Evolutionary conservation across 2,329 filamentous ascomycete species (phyloP).

Genomic region (Aspergillus arachidicola): DNA sequence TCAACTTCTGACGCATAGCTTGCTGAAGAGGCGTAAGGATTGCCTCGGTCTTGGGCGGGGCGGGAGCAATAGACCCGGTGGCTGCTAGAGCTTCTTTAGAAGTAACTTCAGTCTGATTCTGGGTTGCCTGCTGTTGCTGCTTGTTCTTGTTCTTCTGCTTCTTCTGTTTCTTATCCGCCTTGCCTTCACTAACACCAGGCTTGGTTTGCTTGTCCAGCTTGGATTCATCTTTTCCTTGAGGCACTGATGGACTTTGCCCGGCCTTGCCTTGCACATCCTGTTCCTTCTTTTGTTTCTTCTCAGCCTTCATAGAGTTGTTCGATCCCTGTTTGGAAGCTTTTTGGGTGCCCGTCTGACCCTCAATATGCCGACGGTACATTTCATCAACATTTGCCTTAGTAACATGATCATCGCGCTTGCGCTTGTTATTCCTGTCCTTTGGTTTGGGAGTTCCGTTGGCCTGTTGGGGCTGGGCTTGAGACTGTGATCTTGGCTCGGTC

Average conservation of each 20-base stretch:
- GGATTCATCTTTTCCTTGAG: constrained; percentile 26
- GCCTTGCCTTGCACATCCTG: constrained; percentile 24
- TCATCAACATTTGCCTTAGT: constrained; percentile 72
- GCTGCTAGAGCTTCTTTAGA: constrained; percentile 14
- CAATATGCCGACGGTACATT: constrained; percentile 78
- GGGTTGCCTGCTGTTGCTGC: constrained; percentile 24
- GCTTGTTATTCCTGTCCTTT: constrained; percentile 52
- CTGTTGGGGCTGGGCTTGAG: constrained; percentile 59
- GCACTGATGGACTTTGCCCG: constrained; percentile 23
- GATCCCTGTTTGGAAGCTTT: constrained; percentile 3
- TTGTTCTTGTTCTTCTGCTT: constrained; percentile 40
- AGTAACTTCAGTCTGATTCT: constrained; percentile 21
- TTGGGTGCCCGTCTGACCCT: constrained; percentile 56
- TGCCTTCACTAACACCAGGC: constrained; percentile 21
- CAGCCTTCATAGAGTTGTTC: constrained; percentile 25
- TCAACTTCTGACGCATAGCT: constrained; percentile 91
- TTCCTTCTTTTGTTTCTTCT: constrained; percentile 37
- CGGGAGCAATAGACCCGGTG: constrained; percentile 30
- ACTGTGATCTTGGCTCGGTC: constrained; percentile 58
- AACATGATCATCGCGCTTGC: constrained; percentile 55
- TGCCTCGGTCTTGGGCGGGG: constrained; percentile 48
- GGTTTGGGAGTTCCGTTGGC: constrained; percentile 28
- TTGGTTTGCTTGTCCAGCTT: constrained; percentile 19
- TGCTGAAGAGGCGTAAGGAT: constrained; percentile 91
- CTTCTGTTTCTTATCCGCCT: constrained; percentile 31